phyloP scores from a whole-genome alignment of 305 asterid species.

The Ajuga reptans region DNA sequence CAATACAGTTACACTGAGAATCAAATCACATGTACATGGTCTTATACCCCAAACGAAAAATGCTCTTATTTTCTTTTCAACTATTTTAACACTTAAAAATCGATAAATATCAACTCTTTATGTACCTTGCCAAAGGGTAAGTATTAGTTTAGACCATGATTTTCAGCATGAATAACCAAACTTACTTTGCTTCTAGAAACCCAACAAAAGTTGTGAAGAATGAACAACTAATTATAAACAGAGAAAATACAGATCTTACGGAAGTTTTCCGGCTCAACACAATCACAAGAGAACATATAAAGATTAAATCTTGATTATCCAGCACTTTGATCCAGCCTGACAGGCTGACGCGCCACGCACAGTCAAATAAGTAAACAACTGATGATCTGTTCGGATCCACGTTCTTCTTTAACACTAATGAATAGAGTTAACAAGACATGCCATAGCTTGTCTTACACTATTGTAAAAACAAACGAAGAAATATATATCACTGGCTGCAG shows the following conservation, averaged over 20 bases:
- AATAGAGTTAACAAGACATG: not conserved
- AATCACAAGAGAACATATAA: not conserved
- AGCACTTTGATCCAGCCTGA: not conserved
- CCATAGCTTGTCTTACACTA: not conserved
- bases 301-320: not conserved
- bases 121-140: not conserved
- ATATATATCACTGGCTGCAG: not conserved
- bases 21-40: not conserved
- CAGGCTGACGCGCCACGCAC: not conserved
- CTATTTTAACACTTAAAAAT: not conserved
- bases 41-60: not conserved
- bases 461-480: not conserved
- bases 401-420: not conserved
- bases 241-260: not conserved
- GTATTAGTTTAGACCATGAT: not conserved
- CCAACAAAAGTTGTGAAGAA: too few relatives aligned
- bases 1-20: not conserved
- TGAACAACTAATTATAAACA: not conserved
- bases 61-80: not conserved
- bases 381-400: not conserved
- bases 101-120: not conserved
- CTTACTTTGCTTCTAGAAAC: too few relatives aligned
- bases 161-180: conserved; percentile 9
- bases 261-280: not conserved
- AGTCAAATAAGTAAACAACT: not conserved